Conservation (phyloP, 108 stramenopile species). For the Schizochytrium sp. region DNA sequence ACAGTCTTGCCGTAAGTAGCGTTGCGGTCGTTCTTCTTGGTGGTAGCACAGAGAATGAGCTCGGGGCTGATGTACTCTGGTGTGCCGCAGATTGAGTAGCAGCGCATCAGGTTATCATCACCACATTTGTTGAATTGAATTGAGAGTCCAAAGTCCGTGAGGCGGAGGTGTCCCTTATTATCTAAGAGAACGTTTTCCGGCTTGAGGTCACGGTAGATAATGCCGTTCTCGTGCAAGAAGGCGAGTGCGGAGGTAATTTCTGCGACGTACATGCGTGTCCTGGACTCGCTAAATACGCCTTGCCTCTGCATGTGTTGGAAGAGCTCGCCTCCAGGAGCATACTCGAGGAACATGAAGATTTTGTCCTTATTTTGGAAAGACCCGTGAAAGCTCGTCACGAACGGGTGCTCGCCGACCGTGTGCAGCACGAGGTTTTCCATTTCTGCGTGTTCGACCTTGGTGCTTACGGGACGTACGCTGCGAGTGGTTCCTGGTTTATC, state of each 20-base stretch:
- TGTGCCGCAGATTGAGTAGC: slow-evolving; percentile 91
- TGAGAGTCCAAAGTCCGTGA: slow-evolving; percentile 96
- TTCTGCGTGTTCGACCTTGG: slow-evolving; percentile 96
- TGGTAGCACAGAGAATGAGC: slow-evolving; percentile 73
- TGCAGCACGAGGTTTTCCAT: slow-evolving; percentile 94
- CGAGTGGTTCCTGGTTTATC: slow-evolving; percentile 70
- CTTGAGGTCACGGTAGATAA: slow-evolving; percentile 94
- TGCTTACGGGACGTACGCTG: slow-evolving; percentile 72
- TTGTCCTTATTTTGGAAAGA: slow-evolving; percentile 96
- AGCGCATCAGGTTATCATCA: slow-evolving; percentile 52
- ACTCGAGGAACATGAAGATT: slow-evolving; percentile 96
- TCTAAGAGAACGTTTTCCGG: slow-evolving; percentile 79
- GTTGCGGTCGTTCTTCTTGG: slow-evolving; percentile 67
- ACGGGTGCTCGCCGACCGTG: slow-evolving; percentile 91
- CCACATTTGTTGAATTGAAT: slow-evolving; percentile 66
- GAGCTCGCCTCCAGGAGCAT: slow-evolving; percentile 88
- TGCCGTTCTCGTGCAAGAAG: slow-evolving; percentile 83
- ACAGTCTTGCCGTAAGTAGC: slow-evolving; percentile 88
- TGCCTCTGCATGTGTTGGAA: slow-evolving; percentile 74
- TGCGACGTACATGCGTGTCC: slow-evolving; percentile 78
- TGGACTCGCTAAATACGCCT: slow-evolving; percentile 74
- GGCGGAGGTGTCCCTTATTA: slow-evolving; percentile 86
- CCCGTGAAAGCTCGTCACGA: slow-evolving; percentile 97
- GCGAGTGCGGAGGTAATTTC: slow-evolving; percentile 80
- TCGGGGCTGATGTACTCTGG: slow-evolving; percentile 99